These are phyloP conservation scores for Labyrinthula sp. DNA, from an alignment of 352 stramenopile species.

Conservation along the genomic window DNA sequence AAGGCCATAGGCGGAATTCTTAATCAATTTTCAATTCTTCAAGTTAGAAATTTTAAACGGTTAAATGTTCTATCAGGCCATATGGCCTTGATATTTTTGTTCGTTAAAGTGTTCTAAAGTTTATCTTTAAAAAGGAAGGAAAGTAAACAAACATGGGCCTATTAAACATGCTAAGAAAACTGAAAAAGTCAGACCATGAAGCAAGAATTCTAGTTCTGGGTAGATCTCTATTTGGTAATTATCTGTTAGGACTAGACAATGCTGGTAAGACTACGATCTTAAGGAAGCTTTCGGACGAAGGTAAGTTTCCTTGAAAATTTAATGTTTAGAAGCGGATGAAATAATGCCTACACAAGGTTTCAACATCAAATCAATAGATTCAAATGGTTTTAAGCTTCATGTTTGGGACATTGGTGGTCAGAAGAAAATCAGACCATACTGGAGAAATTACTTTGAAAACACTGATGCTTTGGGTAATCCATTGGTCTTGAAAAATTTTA, in stretches of 20 bases:
- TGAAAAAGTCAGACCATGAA: slow-evolving; percentile 79
- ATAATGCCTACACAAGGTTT: slow-evolving; percentile 81
- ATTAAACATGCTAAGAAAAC: slow-evolving; percentile 72
- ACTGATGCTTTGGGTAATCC: slow-evolving; percentile 59
- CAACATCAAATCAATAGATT: slow-evolving; percentile 83
- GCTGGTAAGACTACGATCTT: slow-evolving; percentile 85
- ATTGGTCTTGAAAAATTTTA: neutral
- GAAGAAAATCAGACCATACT: slow-evolving; percentile 87
- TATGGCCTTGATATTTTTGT: too few species aligned
- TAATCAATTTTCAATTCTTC: too few species aligned
- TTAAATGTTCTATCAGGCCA: too few species aligned
- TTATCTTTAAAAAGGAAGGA: too few species aligned
- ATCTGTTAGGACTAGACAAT: slow-evolving; percentile 75
- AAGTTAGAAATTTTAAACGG: too few species aligned
- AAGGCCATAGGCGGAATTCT: too few species aligned
- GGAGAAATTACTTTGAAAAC: slow-evolving; percentile 91
- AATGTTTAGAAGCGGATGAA: slow-evolving; percentile 26
- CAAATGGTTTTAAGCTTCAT: slow-evolving; percentile 86
- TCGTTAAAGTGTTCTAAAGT: too few species aligned
- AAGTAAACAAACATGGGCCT: slow-evolving; percentile 54
- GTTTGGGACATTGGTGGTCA: slow-evolving; percentile 90
- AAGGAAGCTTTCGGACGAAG: slow-evolving; percentile 81
- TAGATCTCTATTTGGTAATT: too few species aligned
- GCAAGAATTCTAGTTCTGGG: slow-evolving; percentile 75
- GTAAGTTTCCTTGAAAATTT: slow-evolving; percentile 51